Conservation (phyloP, 2,329 filamentous ascomycete species). For the Diaporthe humulicola region DNA sequence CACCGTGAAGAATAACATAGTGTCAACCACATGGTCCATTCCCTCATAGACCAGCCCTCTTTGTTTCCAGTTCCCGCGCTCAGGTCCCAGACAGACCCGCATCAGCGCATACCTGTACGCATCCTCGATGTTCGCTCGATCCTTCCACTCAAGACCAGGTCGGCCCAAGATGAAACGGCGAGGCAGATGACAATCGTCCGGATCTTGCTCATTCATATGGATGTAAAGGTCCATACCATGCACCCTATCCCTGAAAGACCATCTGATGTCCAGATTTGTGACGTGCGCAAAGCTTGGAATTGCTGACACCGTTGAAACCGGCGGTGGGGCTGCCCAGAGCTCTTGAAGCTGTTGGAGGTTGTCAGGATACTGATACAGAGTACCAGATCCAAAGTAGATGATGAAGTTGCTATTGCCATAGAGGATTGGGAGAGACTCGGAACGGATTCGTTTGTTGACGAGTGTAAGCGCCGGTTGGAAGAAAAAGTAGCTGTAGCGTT, state of each 20-base stretch:
- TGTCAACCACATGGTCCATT: background rate
- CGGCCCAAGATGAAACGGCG: background rate
- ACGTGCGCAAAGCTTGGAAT: background rate
- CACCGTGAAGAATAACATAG: background rate
- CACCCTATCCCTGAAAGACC: background rate
- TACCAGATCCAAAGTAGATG: background rate
- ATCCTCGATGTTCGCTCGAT: background rate
- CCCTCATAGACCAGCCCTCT: background rate
- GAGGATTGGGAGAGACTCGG: background rate
- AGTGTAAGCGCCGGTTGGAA: background rate
- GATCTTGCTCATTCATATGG: background rate
- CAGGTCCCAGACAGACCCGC: too few relatives aligned
- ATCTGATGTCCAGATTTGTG: background rate
- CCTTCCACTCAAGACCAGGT: background rate
- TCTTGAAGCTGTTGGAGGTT: background rate
- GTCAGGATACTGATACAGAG: rapidly evolving
- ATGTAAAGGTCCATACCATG: background rate
- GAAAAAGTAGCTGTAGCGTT: background rate
- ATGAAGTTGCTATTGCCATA: background rate
- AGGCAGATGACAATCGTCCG: background rate
- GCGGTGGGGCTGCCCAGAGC: rapidly evolving
- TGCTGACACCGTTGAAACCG: background rate
- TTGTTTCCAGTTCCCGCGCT: too few relatives aligned
- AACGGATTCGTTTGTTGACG: background rate
- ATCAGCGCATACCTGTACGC: too few relatives aligned